These are phyloP conservation scores for Mimosa pudica DNA, from an alignment of 306 rosid genomes.

Conservation along the genomic window DNA sequence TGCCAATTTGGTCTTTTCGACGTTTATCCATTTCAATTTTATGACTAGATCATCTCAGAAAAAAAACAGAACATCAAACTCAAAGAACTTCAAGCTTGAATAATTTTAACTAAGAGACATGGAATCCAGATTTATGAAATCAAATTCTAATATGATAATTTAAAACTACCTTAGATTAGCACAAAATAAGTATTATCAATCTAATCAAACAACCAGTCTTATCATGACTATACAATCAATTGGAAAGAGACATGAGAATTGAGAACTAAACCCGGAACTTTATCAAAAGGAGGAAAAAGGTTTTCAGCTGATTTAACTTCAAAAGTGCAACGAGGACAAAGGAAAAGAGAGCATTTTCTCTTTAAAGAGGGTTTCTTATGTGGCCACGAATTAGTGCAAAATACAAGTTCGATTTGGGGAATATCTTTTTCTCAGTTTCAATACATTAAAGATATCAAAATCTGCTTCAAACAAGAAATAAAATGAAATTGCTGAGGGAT, in stretches of 20 bases:
- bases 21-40: too few relatives aligned
- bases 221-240: neutral
- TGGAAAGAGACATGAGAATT: neutral
- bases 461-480: neutral
- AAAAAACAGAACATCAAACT: neutral
- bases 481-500: neutral
- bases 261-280: neutral
- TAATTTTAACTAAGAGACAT: neutral
- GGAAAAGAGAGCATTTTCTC: neutral
- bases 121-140: neutral
- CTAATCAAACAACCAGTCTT: neutral
- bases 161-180: neutral
- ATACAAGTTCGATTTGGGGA: neutral
- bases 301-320: neutral
- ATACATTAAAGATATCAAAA: neutral
- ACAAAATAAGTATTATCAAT: neutral
- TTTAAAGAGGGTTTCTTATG: neutral
- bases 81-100: neutral
- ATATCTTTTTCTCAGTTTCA: neutral
- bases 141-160: neutral
- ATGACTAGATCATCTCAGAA: neutral
- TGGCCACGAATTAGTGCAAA: too few relatives aligned
- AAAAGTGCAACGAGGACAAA: neutral
- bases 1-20: too few relatives aligned
- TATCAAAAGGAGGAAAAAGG: neutral